These are phyloP conservation scores for Fraxinus platypoda DNA, from an alignment of 305 asterid species.

Conservation along the genomic window DNA sequence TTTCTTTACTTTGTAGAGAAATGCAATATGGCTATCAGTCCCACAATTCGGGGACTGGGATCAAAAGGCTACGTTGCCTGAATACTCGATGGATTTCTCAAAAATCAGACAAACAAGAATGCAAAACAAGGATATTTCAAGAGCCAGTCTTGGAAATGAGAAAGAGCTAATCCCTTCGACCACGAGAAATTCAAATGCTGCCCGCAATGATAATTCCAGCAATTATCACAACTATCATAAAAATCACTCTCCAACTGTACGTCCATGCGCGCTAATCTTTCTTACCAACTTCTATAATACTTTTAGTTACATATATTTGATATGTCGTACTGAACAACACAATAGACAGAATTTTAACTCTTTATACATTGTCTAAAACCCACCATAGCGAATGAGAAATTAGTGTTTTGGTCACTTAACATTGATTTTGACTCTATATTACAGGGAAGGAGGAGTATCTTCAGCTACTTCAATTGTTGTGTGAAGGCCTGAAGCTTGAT, in stretches of 20 bases:
- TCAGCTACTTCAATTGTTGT: conserved; percentile 81
- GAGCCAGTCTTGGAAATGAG: conserved; percentile 16
- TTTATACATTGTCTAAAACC: too few relatives aligned
- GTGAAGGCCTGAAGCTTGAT: conserved; percentile 48
- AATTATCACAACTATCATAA: background rate
- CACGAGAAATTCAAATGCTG: background rate
- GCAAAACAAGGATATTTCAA: conserved; percentile 13
- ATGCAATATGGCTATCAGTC: conserved; percentile 10
- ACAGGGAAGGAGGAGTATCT: conserved; percentile 80
- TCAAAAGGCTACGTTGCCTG: conserved; percentile 4
- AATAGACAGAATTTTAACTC: too few relatives aligned
- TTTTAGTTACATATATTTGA: background rate
- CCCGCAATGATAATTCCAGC: background rate
- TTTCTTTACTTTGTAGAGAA: background rate
- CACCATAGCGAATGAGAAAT: background rate
- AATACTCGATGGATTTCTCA: conserved; percentile 18
- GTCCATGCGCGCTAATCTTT: background rate
- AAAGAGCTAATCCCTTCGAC: conserved; percentile 1
- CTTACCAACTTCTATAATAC: background rate
- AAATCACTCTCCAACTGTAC: background rate
- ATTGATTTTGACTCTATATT: background rate
- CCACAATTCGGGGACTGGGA: conserved; percentile 19
- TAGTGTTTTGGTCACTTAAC: background rate
- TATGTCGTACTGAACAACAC: background rate
- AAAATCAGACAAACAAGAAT: conserved; percentile 15